phyloP scores from a whole-genome alignment of 2,329 filamentous ascomycete species.

The Curvularia hawaiiensis region DNA sequence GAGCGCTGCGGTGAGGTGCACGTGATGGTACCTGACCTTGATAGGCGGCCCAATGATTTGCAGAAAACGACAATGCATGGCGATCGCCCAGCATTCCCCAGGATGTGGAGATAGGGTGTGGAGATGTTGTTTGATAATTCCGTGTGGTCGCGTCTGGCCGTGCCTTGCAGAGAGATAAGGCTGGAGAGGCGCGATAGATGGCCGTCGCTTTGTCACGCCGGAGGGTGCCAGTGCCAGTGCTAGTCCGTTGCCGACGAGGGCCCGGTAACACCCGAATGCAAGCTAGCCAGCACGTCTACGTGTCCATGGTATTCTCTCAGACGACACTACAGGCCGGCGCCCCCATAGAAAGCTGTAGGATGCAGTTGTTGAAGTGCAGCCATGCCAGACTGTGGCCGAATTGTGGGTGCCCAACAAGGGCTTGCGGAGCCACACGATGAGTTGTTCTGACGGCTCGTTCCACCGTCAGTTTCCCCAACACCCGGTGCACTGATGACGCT shows the following conservation, averaged over 20 bases:
- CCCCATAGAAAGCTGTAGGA: conserved; percentile 2
- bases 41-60: conserved; percentile 1
- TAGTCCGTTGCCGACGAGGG: not conserved
- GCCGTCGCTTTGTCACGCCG: conserved; percentile 13
- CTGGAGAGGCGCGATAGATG: conserved; percentile 12
- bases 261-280: conserved; percentile 7
- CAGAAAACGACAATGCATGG: conserved; percentile 2
- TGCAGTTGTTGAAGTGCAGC: conserved; percentile 1
- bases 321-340: not conserved
- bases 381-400: not conserved
- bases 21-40: conserved; percentile 8
- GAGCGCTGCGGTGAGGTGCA: conserved; percentile 5
- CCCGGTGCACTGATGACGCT: conserved; percentile 4
- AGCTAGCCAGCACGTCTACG: not conserved
- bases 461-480: conserved; percentile 4
- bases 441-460: conserved; percentile 8
- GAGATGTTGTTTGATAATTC: conserved; percentile 20
- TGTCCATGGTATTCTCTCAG: conserved; percentile 7
- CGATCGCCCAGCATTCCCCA: conserved; percentile 15
- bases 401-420: conserved; percentile 4
- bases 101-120: conserved; percentile 17
- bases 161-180: conserved; percentile 21
- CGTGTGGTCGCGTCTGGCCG: conserved; percentile 23
- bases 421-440: conserved; percentile 5
- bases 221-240: not conserved